Evolutionary conservation across 306 rosid genomes (phyloP), one percentile per base, ranked within the genome.

Genomic region (Herpetospermum pedunculosum): DNA sequence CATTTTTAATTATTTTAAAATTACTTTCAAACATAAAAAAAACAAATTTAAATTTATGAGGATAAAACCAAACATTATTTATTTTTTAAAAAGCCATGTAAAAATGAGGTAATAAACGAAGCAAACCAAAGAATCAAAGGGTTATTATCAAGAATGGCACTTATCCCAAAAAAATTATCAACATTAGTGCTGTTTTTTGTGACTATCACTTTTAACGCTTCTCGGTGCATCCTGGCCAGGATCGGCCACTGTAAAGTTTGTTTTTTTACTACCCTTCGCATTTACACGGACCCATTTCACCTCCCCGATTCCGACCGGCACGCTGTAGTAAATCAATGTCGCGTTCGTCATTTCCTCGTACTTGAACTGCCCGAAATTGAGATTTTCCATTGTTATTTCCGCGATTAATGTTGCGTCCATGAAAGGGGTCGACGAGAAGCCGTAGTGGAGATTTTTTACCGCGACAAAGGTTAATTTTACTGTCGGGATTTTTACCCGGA

Each of bases 331-430:
- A 40, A 58, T 57, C 70, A 58, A 26, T 0, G 18, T 57, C 6
- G 15, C 30, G 23, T 74, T 41, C 57, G 44, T 28, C 10, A 37
- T 11, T 43, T 25, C 52, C 50, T 41, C 77, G 40, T 21, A 40
- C 77, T 28, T n/a, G 30, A 74, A 74, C 37, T 12, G 28, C 8
- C 77, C 77, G 10, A 23, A 57, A 40, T 74, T 74, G 3, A 52
- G 18, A 29, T 74, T 74, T 5, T 58, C 48, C 0, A 58, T 18
- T 2, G 70, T 43, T 1, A 57, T 2, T 65, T 74, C 70, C 6
- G 13, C 77, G 1, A 28, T 29, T 5, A 74, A 58, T 28, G 67
- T 58, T 5, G 77, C 69, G 10, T 55, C 35, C 67, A 74, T n/a
- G 38, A 58, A 58, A 5, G 70, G 53, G 10, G 10, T 6, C n/a